Evolutionary conservation across 1,284 basidiomycete species (phyloP).

Genomic region (Vanrija sp.): DNA sequence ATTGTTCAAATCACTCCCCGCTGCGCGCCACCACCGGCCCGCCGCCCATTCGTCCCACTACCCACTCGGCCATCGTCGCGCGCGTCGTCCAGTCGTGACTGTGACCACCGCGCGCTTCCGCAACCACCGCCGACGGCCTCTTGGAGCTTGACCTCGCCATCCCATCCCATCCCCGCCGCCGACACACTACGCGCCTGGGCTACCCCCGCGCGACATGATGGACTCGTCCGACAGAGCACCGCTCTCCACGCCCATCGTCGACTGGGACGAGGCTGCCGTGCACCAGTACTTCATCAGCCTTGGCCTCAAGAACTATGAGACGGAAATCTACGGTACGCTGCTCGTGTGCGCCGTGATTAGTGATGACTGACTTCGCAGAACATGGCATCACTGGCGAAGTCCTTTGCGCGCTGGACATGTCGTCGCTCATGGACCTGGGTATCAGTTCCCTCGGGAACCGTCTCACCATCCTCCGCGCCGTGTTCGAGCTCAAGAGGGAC

Average conservation of each 20-base stretch:
- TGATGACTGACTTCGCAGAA: slow-evolving; percentile 54
- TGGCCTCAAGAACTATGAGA: slow-evolving; percentile 76
- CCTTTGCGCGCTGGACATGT: slow-evolving; percentile 72
- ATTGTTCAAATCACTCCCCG: neutral
- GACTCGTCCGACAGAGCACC: slow-evolving; percentile 27
- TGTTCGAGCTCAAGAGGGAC: slow-evolving; percentile 81
- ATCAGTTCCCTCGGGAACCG: slow-evolving; percentile 81
- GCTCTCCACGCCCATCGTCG: slow-evolving; percentile 43
- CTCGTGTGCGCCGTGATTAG: neutral
- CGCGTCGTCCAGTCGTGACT: too few relatives aligned
- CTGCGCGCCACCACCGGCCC: too few relatives aligned
- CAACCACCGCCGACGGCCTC: too few relatives aligned
- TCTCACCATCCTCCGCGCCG: slow-evolving; percentile 78
- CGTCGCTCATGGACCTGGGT: slow-evolving; percentile 77
- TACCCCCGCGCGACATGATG: slow-evolving; percentile 15
- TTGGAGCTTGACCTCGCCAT: too few relatives aligned
- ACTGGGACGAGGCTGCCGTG: slow-evolving; percentile 80
- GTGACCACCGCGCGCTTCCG: too few relatives aligned
- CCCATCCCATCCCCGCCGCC: too few relatives aligned
- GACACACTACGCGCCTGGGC: too few relatives aligned
- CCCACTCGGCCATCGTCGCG: too few relatives aligned
- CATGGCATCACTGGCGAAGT: slow-evolving; percentile 87
- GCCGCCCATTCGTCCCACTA: too few relatives aligned
- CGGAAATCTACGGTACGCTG: slow-evolving; percentile 49
- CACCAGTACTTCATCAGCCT: slow-evolving; percentile 67